Base-by-base conservation (phyloP, 371 early-diverging fungal species). In the Aphelidium insulamus region DNA sequence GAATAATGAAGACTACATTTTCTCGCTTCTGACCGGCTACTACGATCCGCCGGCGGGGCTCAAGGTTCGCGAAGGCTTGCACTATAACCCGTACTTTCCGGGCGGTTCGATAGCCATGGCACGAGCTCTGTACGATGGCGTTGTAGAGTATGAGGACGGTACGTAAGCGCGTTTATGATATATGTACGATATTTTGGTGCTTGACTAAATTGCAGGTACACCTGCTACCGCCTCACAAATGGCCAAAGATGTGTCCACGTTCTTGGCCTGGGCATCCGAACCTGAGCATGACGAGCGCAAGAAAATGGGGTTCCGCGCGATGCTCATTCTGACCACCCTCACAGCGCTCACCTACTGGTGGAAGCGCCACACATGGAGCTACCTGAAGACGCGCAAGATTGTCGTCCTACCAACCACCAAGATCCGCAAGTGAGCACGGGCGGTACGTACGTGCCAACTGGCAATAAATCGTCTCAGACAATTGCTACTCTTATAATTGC, bases 41-140 rank as follows among this genome's bases (percentile, higher is more conserved):
- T 62, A 66, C 47, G 94, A 92, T 43, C 74, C 94, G 23, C 95
- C 95, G 32, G 88, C 87, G 23, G 95, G 95, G 57, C 69, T 95
- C 39, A 70, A 72, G 44, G 54, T 92, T 34, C 77, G 88, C 57
- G 90, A 87, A 54, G 92, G 91, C 40, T 65, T 91, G 28, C 76
- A 88, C 72, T 91, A 84, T 66, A 95, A 95, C 69, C 85, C 87
- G 28, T 95, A 92, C 66, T 92, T 95, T 82, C 95, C 90, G 17
- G 94, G 95, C 41, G 92, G 94, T 44, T 83, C 92, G 38, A 95
- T 95, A 60, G 72, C 78, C 45, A 95, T 95, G 92, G 94, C 92
- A 28, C 80, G 79, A 47, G 62, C 73, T 36, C 48, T 94, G 26
- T 91, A 70, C 55, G 95, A 94, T 41, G 94, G 80, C 33, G 57